Percentiles rank a stretch among this genome's conserved stretches.
phyloP scores from a whole-genome alignment of 345 rosid species.

The Combretum micranthum region DNA sequence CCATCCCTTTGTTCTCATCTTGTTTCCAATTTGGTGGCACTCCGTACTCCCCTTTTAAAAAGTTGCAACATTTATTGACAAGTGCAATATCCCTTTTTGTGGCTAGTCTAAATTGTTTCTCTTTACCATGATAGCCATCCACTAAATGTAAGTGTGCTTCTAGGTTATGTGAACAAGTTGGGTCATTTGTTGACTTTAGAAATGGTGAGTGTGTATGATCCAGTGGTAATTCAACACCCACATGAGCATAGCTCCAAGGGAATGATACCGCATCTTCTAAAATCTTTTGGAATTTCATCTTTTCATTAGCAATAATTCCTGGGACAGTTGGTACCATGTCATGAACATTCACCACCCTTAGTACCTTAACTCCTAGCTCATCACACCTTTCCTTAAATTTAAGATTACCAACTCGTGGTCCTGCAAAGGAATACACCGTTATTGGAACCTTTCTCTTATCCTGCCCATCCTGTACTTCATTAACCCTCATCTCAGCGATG shows the following conservation, averaged over 20 bases:
- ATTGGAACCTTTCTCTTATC: slow-evolving; percentile 9
- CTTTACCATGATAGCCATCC: slow-evolving; percentile 20
- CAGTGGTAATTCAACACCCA: slow-evolving; percentile 16
- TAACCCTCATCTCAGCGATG: slow-evolving; percentile 13
- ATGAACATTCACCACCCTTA: slow-evolving; percentile 20
- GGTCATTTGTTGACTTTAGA: slow-evolving; percentile 14
- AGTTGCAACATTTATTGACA: slow-evolving; percentile 15
- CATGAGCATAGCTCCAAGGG: slow-evolving; percentile 20
- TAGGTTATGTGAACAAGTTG: slow-evolving; percentile 17
- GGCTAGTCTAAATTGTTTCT: slow-evolving; percentile 6
- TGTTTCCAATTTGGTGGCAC: slow-evolving; percentile 17
- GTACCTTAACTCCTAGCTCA: slow-evolving; percentile 16
- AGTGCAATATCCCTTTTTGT: slow-evolving; percentile 19
- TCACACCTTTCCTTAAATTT: slow-evolving; percentile 16
- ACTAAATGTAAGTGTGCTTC: slow-evolving; percentile 21
- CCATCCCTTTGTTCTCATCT: slow-evolving; percentile 15
- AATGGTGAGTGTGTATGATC: slow-evolving; percentile 18
- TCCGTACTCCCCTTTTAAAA: slow-evolving; percentile 12
- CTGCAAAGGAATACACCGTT: slow-evolving; percentile 17
- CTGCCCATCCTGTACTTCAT: slow-evolving; percentile 7
- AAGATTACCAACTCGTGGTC: slow-evolving; percentile 21
- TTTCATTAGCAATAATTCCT: slow-evolving; percentile 19
- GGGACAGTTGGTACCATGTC: slow-evolving; percentile 18
- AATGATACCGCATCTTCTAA: not conserved
- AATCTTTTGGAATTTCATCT: not conserved